phyloP scores from a whole-genome alignment of 75 land plant species.

The Adiantum capillusveneris region DNA sequence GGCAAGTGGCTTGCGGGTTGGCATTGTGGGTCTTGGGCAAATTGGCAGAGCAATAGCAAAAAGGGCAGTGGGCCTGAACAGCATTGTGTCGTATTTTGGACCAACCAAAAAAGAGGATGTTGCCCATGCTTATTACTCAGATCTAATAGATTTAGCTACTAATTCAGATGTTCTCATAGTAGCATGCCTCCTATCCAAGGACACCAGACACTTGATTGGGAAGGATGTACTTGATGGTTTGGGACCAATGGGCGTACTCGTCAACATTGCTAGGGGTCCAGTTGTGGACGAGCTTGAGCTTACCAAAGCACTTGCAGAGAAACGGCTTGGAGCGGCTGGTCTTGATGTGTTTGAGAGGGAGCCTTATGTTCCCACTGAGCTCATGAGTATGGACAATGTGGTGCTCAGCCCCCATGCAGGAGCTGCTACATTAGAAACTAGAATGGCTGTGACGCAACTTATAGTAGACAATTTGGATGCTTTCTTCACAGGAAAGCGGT shows the following conservation, averaged over 20 bases:
- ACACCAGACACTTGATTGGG: slow-evolving; percentile 23
- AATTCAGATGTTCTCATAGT: no score
- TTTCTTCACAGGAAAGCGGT: no score
- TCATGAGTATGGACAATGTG: slow-evolving; percentile 36
- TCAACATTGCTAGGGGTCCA: slow-evolving; percentile 28
- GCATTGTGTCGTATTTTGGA: slow-evolving; percentile 27
- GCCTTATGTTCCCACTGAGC: slow-evolving; percentile 39
- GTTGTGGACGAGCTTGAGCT: slow-evolving; percentile 39
- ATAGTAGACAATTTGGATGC: no score
- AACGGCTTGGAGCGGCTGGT: slow-evolving; percentile 41
- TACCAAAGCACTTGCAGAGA: slow-evolving; percentile 34
- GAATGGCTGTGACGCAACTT: slow-evolving; percentile 17
- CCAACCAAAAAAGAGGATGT: background rate
- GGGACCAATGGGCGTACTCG: slow-evolving; percentile 24
- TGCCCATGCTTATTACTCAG: no score
- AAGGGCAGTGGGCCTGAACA: slow-evolving; percentile 34
- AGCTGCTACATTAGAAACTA: slow-evolving; percentile 33
- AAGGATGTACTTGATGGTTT: slow-evolving; percentile 20
- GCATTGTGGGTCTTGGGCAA: slow-evolving; percentile 40
- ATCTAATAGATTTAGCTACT: no score
- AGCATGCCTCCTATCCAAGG: slow-evolving; percentile 29
- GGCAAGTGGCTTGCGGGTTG: slow-evolving; percentile 32
- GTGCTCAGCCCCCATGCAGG: slow-evolving; percentile 40
- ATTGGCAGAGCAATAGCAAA: slow-evolving; percentile 39
- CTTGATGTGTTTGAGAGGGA: slow-evolving; percentile 42